Evolutionary conservation across 352 stramenopile genomes (phyloP), one percentile per base, ranked within the genome.

Genomic region (Pseudoperonospora humuli): DNA sequence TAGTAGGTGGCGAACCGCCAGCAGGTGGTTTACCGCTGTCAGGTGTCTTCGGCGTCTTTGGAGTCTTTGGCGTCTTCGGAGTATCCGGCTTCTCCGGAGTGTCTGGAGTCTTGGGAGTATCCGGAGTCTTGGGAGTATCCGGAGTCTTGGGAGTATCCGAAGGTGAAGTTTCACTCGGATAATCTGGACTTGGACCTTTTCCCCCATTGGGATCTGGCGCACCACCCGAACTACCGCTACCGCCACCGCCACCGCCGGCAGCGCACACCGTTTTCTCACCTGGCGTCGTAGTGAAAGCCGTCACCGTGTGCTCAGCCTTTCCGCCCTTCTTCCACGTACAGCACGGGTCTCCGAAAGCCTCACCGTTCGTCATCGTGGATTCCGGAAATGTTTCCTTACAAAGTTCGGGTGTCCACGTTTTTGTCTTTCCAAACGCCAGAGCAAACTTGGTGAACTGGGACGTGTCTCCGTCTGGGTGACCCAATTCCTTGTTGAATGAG

Each of bases 381-480:
- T 38, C 41, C 10, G 36, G 36, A 39, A 47, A 55, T 3, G 20
- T 50, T 19, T 47, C 45, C 2, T 18, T 24, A 26, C 51, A 60
- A 26, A 54, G 50, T 7, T 8, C 32, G 1, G 32, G 21, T 2
- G 35, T 54, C 62, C 57, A 72, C 17, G 33, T 48, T 20, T 40
- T 31, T 3, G 43, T 39, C 10, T 45, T 38, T 11, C 28, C 34
- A 26, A 69, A 72, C 32, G 55, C 56, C 9, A 44, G 55, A 21
- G 36, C 61, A 33, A 70, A 65, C 17, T 52, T 43, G 2, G 57
- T 70, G 48, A 54, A n/a, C n/a, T n/a, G n/a, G n/a, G n/a, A 64
- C 28, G 50, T 49, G 39, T 58, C 54, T 5, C 50, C 49, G 21
- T 34, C 26, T 1, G 49, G 33, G 40, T 73, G 63, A 13, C 58